Evolutionary conservation across 805 yeast genomes (phyloP).

Genomic region (Ogataea corticis): DNA sequence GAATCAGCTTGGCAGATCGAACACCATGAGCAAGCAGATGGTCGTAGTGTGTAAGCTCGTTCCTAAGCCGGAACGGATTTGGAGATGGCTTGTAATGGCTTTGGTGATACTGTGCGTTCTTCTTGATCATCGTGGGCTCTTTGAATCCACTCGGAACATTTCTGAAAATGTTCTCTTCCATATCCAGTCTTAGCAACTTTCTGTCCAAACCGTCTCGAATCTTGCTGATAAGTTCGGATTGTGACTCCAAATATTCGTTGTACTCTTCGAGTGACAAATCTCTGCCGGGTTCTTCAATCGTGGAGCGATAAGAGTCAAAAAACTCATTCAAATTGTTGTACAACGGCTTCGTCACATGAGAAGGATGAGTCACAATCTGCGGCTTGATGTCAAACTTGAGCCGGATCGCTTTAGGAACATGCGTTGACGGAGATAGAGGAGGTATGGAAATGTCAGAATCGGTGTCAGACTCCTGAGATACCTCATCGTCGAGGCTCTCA

Average conservation of each 20-base stretch:
- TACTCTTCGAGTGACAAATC: slow-evolving; percentile 64
- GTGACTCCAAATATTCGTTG: slow-evolving; percentile 54
- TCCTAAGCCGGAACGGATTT: slow-evolving; percentile 40
- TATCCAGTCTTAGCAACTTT: slow-evolving; percentile 46
- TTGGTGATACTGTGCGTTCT: slow-evolving; percentile 31
- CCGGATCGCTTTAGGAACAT: slow-evolving; percentile 30
- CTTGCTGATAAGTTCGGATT: slow-evolving; percentile 42
- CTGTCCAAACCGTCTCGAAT: slow-evolving; percentile 49
- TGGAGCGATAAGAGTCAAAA: slow-evolving; percentile 54
- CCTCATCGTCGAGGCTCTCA: slow-evolving; percentile 3
- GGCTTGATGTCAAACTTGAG: slow-evolving; percentile 41
- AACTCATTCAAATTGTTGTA: slow-evolving; percentile 43
- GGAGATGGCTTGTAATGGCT: slow-evolving; percentile 36
- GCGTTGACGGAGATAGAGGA: slow-evolving; percentile 14
- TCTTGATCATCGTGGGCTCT: slow-evolving; percentile 40
- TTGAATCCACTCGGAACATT: slow-evolving; percentile 43
- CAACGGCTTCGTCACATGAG: slow-evolving; percentile 50
- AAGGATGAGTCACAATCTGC: slow-evolving; percentile 60
- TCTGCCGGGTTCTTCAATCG: slow-evolving; percentile 49
- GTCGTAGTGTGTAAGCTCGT: slow-evolving; percentile 60
- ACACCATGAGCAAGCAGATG: slow-evolving; percentile 76
- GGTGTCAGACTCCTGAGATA: slow-evolving; percentile 5
- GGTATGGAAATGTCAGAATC: slow-evolving; percentile 24
- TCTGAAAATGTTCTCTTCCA: slow-evolving; percentile 45
- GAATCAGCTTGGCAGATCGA: slow-evolving; percentile 66